Evolutionary conservation across 805 yeast species (phyloP), one percentile per base, ranked within the genome.

Genomic region (Candida incommunis): DNA sequence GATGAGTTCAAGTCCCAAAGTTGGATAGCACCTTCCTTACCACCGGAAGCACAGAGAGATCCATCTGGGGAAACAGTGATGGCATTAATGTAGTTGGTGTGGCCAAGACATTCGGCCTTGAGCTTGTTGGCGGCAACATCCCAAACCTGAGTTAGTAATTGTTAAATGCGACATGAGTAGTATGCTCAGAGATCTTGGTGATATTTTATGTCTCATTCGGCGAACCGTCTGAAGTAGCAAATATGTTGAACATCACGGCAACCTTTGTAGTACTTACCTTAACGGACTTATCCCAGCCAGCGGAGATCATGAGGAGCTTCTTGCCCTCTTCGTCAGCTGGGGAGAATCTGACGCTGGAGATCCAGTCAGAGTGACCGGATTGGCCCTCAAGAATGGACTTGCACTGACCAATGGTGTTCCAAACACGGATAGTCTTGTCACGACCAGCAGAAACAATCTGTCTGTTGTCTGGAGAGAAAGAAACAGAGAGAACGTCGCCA

Each of bases 11-110:
- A 78, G 76, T 88, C 94, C 99, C 99, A 92, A 69, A 92, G 80
- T 86, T 85, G 81, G 76, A 92, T 84, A 63, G 81, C 79, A 75
- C 98, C 98, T 69, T 92, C 98, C 80, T 92, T 92, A 72, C 98
- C 98, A 72, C 96, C 97, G 59, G 98, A 88, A 60, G 99, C 97
- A 73, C 94, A 84, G 66, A 92, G 77, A 58, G 98, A 82, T 77
- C 97, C 98, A 76, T 92, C 99, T 75, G 99, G 99, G 57, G 99
- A 87, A 69, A 92, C 81, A 66, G 96, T 86, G 76, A 92, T 80
- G 68, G 94, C 74, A 67, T 94, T 84, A 63, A 92, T 82, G 92
- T 88, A 88, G 75, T 95, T 96, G 71, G 92, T 86, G 94, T 92
- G 99, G 69, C 98, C 99, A 65, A 86, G 77, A 80, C 83, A 84